phyloP scores from a whole-genome alignment of 2,329 filamentous ascomycete species.

The Hymenoscyphus repandus region DNA sequence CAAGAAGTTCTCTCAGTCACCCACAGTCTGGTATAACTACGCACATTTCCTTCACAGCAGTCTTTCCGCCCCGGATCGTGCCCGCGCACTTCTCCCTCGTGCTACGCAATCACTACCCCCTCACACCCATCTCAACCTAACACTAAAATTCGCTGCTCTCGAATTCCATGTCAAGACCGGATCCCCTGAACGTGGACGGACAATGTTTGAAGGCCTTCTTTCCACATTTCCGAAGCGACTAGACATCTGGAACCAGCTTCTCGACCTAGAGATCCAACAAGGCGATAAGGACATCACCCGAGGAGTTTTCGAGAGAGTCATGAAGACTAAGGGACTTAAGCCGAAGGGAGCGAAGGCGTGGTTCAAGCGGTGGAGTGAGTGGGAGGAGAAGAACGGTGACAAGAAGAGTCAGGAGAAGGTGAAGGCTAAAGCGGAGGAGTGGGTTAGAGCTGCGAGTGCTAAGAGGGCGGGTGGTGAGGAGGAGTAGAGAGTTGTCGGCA shows the following conservation, averaged over 20 bases:
- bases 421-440: slow-evolving; percentile 64
- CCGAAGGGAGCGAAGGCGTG: slow-evolving; percentile 77
- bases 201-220: slow-evolving; percentile 86
- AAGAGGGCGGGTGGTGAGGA: slow-evolving; percentile 30
- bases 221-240: slow-evolving; percentile 81
- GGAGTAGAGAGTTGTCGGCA: slow-evolving; percentile 4
- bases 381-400: slow-evolving; percentile 72
- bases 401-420: slow-evolving; percentile 66
- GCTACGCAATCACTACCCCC: slow-evolving; percentile 77
- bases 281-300: slow-evolving; percentile 56
- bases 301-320: slow-evolving; percentile 77
- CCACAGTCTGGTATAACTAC: slow-evolving; percentile 89
- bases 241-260: slow-evolving; percentile 87
- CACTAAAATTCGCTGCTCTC: slow-evolving; percentile 82
- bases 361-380: slow-evolving; percentile 88
- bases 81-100: slow-evolving; percentile 71
- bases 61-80: slow-evolving; percentile 62
- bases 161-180: slow-evolving; percentile 83
- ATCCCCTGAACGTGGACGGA: slow-evolving; percentile 85
- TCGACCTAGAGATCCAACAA: slow-evolving; percentile 74
- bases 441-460: slow-evolving; percentile 49
- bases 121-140: slow-evolving; percentile 62
- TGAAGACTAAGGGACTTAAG: slow-evolving; percentile 66
- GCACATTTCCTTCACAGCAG: slow-evolving; percentile 85
- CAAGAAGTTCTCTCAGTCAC: slow-evolving; percentile 79